Base-by-base conservation (phyloP, 805 yeast genomes). In the Metschnikowia koreensis region DNA sequence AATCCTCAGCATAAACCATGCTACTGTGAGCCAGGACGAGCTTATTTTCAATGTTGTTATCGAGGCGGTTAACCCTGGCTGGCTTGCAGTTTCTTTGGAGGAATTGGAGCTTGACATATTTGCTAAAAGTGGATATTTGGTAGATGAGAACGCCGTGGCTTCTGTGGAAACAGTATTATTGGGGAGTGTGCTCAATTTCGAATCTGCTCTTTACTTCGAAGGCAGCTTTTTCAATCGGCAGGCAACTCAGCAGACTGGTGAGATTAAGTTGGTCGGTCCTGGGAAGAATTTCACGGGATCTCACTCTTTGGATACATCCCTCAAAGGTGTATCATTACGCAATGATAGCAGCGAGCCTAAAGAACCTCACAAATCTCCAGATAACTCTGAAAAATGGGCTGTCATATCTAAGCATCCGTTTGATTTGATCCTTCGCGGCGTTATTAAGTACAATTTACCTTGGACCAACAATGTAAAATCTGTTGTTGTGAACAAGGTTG, bases 31-130 rank as follows among this genome's bases (percentile, higher is more conserved):
- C 47, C 84, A 85, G 56, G 96, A 91, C 62, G 97, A 90, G 64
- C 71, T 93, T 44, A 80, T 91, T 0, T 90, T 93, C 70, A 89
- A 86, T 64, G 71, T 93, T 60, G 80, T 81, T 2, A 81, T 90
- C 22, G 86, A 83, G 53, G 96, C 96, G 0, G 81, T 85, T 60
- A 93, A 93, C 65, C 97, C 97, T 0, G 97, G 97, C 0, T 80
- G 92, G 68, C 75, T 91, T 57, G 76, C 87, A 2, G 81, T 91
- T 6, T 70, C 74, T 1, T 75, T 92, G 1, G 73, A 75, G 40
- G 81, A 82, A 12, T 84, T 86, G 9, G 93, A 89, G 58, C 67
- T 93, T 40, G 97, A 93, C 65, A 75, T 93, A 2, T 93, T 93
- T 73, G 97, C 93, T 1, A 84, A 83, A 60, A 81, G 88, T 44